These are phyloP conservation scores for Phlebopus sp. DNA, from an alignment of 1,284 basidiomycete species.

Conservation along the genomic window DNA sequence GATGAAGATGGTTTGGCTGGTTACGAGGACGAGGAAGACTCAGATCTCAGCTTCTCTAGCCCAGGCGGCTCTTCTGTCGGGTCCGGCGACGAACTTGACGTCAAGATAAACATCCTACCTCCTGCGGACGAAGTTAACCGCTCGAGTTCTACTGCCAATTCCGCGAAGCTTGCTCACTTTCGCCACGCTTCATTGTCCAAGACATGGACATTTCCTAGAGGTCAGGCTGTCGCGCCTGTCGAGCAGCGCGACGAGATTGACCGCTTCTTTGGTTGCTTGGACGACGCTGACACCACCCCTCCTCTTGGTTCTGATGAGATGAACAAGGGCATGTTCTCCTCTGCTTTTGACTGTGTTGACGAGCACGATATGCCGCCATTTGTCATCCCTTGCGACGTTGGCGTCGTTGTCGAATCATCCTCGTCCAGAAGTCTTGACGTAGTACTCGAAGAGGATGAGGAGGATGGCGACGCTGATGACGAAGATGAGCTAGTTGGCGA, in stretches of 20 bases:
- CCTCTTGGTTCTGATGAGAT: conserved; percentile 45
- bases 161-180: conserved; percentile 27
- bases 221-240: conserved; percentile 22
- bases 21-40: conserved; percentile 72
- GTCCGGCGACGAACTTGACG: conserved; percentile 47
- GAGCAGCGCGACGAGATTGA: conserved; percentile 39
- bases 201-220: conserved; percentile 68
- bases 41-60: conserved; percentile 47
- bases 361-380: conserved; percentile 46
- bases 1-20: conserved; percentile 57
- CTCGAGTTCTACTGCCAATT: conserved; percentile 8
- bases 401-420: conserved; percentile 41
- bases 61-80: conserved; percentile 53
- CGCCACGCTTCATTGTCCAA: conserved; percentile 52
- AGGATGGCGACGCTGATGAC: conserved; percentile 33
- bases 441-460: conserved; percentile 48
- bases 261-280: conserved; percentile 71
- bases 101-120: conserved; percentile 4
- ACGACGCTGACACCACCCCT: conserved; percentile 53
- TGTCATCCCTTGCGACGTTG: conserved; percentile 49
- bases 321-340: conserved; percentile 55
- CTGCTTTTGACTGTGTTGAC: conserved; percentile 46
- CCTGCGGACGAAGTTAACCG: conserved; percentile 1
- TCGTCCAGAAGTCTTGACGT: conserved; percentile 30
- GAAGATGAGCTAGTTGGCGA: conserved; percentile 46